phyloP scores from a whole-genome alignment of 768 basidiomycete species.

The Amanita jacksonii region DNA sequence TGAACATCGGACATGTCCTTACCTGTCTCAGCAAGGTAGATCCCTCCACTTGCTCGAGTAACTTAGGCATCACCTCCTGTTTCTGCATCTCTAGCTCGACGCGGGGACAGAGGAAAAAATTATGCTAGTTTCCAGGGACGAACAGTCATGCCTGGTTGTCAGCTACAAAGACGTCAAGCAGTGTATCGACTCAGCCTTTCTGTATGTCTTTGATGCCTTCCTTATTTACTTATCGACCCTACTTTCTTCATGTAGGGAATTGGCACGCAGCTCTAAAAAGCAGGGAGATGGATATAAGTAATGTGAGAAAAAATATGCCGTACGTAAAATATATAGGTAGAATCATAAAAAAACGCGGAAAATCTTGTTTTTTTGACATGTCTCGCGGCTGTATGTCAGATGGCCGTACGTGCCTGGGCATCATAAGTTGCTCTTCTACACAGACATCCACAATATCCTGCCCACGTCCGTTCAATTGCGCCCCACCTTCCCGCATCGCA shows the following conservation, averaged over 20 bases:
- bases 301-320: no score
- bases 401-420: no score
- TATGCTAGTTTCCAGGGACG: conserved; percentile 92
- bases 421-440: no score
- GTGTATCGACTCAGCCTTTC: conserved; percentile 75
- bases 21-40: conserved; percentile 87
- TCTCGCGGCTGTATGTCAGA: no score
- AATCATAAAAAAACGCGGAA: no score
- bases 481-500: no score
- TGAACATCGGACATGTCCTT: conserved; percentile 87
- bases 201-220: neutral
- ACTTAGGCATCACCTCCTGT: neutral
- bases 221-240: neutral
- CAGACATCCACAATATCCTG: no score
- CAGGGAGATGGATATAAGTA: no score
- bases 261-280: no score
- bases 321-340: no score
- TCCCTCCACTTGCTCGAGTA: neutral
- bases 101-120: conserved; percentile 88
- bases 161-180: conserved; percentile 86
- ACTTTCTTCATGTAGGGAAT: neutral
- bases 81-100: conserved; percentile 55
- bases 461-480: no score
- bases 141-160: conserved; percentile 92
- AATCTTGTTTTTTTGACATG: no score